Percentiles rank a stretch among this genome's conserved stretches.
Evolutionary conservation across 176 grass and related monocot species (phyloP).

Genomic region (Zoysia pacifica): DNA sequence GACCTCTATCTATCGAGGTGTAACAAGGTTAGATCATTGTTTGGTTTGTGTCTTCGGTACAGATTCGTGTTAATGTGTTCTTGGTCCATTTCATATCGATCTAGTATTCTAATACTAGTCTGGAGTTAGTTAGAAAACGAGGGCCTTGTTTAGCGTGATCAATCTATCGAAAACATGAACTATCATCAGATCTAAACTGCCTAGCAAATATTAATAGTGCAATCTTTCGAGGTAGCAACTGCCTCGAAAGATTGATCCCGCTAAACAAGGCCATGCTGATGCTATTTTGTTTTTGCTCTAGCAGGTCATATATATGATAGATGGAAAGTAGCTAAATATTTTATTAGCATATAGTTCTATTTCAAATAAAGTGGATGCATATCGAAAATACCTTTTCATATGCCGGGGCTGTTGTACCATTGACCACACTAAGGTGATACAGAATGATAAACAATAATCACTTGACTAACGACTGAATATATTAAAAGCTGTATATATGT

Average conservation of each 20-base stretch:
- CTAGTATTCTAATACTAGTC: neutral
- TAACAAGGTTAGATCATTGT: constrained; percentile 64
- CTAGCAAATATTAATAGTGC: neutral
- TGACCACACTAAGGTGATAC: neutral
- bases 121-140: constrained; percentile 23
- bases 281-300: neutral
- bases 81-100: constrained; percentile 30
- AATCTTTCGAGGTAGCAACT: neutral
- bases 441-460: neutral
- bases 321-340: constrained; percentile 3
- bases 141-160: constrained; percentile 14
- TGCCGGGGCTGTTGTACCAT: neutral
- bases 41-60: constrained; percentile 21
- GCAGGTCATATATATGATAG: constrained; percentile 3
- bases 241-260: too few relatives aligned
- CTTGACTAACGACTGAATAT: neutral
- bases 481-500: neutral
- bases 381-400: neutral
- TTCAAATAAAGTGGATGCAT: neutral
- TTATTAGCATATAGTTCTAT: neutral
- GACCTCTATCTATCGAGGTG: constrained; percentile 89
- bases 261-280: neutral
- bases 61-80: neutral
- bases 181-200: constrained; percentile 14
- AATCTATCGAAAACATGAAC: constrained; percentile 34